Percentiles rank a stretch among this genome's conserved stretches.
Evolutionary conservation across 192 early-diverging fungal genomes (phyloP).

Genomic region (Umbelopsis sp.): DNA sequence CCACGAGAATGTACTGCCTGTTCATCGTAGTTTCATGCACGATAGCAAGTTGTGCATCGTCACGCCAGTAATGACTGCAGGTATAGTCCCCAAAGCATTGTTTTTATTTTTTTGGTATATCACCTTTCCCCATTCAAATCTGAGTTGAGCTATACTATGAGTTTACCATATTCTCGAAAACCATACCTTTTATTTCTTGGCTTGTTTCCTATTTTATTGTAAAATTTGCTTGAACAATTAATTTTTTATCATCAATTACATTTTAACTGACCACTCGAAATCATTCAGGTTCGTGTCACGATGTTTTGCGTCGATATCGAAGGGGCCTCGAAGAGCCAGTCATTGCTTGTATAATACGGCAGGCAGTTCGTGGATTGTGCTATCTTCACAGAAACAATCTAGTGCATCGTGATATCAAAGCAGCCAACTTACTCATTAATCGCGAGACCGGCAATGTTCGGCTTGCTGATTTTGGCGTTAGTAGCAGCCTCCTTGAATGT

Average conservation of each 20-base stretch:
- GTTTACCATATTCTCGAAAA: too few species aligned
- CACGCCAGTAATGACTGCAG: constrained; percentile 40
- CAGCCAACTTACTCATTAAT: constrained; percentile 67
- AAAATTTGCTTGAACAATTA: too few species aligned
- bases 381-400: constrained; percentile 67
- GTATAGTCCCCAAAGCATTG: constrained; percentile 7
- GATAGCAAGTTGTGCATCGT: constrained; percentile 33
- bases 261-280: too few species aligned
- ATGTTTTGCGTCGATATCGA: constrained; percentile 20
- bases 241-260: too few species aligned
- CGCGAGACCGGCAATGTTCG: constrained; percentile 59
- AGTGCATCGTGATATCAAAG: constrained; percentile 74
- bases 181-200: too few species aligned
- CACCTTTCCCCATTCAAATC: neutral
- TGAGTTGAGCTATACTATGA: neutral
- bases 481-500: constrained; percentile 21
- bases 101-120: neutral
- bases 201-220: too few species aligned
- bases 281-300: constrained; percentile 35
- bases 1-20: constrained; percentile 31
- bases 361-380: constrained; percentile 59
- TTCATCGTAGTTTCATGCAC: constrained; percentile 35
- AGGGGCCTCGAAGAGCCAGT: constrained; percentile 31
- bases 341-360: constrained; percentile 35
- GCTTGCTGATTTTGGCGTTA: constrained; percentile 63